A percentile compares a stretch with the other conserved stretches of the same genome.
phyloP scores from a whole-genome alignment of 768 basidiomycete species.

The Boletus huronensis region DNA sequence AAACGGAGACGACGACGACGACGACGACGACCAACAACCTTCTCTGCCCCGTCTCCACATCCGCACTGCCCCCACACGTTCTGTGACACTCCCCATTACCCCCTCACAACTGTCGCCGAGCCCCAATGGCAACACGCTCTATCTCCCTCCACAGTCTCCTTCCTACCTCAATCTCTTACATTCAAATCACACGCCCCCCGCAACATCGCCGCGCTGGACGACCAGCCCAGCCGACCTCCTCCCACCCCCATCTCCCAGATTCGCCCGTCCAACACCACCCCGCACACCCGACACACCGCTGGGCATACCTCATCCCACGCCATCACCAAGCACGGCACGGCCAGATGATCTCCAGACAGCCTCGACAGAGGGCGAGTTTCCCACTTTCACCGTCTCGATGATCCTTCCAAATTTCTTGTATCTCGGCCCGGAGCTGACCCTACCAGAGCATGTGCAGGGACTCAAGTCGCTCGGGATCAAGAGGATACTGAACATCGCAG shows the following conservation, averaged over 20 bases:
- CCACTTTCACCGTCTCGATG: conserved; percentile 78
- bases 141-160: conserved; percentile 44
- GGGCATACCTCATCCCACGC: conserved; percentile 21
- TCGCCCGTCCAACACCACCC: conserved; percentile 32
- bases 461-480: conserved; percentile 74
- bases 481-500: conserved; percentile 87
- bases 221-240: conserved; percentile 35
- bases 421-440: conserved; percentile 83
- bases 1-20: conserved; percentile 44
- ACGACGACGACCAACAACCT: too few relatives aligned
- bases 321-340: conserved; percentile 62
- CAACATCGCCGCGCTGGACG: conserved; percentile 43
- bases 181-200: conserved; percentile 58
- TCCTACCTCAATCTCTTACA: conserved; percentile 58
- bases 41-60: conserved; percentile 58
- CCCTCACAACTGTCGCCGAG: conserved; percentile 21
- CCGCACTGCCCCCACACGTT: conserved; percentile 54
- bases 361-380: conserved; percentile 45
- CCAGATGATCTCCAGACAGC: conserved; percentile 41
- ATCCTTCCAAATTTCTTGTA: conserved; percentile 90
- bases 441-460: conserved; percentile 70
- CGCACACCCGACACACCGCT: conserved; percentile 39
- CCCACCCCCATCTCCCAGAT: conserved; percentile 33
- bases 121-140: conserved; percentile 19
- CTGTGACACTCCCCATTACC: conserved; percentile 56